Evolutionary conservation across 169 alveolate genomes (phyloP).

Genomic region (Amoebophrya sp.): DNA sequence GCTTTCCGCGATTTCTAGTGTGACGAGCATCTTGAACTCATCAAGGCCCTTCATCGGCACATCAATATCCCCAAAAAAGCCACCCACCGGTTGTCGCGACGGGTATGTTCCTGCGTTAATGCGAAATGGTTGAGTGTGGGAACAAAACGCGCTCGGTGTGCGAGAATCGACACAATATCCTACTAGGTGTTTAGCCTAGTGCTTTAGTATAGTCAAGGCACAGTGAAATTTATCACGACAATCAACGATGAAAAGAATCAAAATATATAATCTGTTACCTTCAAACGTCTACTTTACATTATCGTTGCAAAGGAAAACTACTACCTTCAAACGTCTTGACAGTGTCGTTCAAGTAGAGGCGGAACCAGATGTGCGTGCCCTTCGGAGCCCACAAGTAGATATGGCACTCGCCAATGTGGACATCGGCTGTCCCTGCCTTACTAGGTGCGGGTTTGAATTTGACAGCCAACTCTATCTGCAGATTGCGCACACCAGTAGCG

Average conservation of each 20-base stretch:
- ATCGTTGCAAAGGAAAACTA: no score
- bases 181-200: no score
- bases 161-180: no score
- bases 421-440: background rate
- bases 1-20: background rate
- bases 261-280: no score
- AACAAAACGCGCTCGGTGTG: no score
- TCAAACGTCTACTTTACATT: no score
- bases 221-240: no score
- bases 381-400: conserved; percentile 14
- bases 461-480: background rate
- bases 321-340: background rate
- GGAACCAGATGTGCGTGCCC: background rate
- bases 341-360: background rate
- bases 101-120: background rate
- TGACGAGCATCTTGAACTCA: conserved; percentile 2
- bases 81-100: conserved; percentile 15
- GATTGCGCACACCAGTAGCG: background rate
- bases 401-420: background rate
- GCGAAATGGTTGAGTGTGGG: no score
- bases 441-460: background rate
- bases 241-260: no score
- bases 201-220: no score
- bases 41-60: background rate
- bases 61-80: background rate